phyloP scores from a whole-genome alignment of 1,284 basidiomycete genomes.

The Melampsora americana region DNA sequence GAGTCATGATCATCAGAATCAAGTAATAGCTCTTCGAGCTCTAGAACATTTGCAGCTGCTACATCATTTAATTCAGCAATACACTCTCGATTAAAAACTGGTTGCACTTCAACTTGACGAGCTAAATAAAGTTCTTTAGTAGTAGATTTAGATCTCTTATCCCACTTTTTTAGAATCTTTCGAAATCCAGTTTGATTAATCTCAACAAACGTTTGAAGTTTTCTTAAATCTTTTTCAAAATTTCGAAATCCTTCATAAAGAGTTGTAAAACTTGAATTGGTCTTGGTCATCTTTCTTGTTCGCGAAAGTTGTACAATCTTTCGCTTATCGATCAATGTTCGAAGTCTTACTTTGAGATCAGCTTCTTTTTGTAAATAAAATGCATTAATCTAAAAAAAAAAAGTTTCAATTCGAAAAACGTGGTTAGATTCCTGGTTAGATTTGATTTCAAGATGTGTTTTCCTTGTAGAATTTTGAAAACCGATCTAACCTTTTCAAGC shows the following conservation, averaged over 20 bases:
- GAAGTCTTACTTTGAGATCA: slow-evolving; percentile 83
- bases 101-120: slow-evolving; percentile 96
- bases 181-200: slow-evolving; percentile 96
- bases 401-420: background rate
- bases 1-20: slow-evolving; percentile 55
- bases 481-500: slow-evolving; percentile 69
- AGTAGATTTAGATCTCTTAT: slow-evolving; percentile 88
- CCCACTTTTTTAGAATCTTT: slow-evolving; percentile 98
- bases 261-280: slow-evolving; percentile 56
- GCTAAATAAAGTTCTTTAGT: slow-evolving; percentile 95
- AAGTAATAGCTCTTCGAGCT: slow-evolving; percentile 69
- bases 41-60: slow-evolving; percentile 85
- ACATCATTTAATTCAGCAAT: slow-evolving; percentile 94
- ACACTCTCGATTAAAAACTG: slow-evolving; percentile 95
- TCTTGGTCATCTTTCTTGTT: slow-evolving; percentile 61
- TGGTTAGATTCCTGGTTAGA: too few relatives aligned
- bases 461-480: background rate
- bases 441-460: background rate
- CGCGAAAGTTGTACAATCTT: slow-evolving; percentile 59
- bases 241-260: slow-evolving; percentile 80
- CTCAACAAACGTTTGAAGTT: slow-evolving; percentile 90
- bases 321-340: slow-evolving; percentile 82
- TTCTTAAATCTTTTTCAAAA: slow-evolving; percentile 91
- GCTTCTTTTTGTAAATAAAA: slow-evolving; percentile 98
- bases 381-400: slow-evolving; percentile 71